Evolutionary conservation across 2,329 filamentous ascomycete genomes (phyloP), one percentile per base, ranked within the genome.

Genomic region (Huntiella abstrusa): DNA sequence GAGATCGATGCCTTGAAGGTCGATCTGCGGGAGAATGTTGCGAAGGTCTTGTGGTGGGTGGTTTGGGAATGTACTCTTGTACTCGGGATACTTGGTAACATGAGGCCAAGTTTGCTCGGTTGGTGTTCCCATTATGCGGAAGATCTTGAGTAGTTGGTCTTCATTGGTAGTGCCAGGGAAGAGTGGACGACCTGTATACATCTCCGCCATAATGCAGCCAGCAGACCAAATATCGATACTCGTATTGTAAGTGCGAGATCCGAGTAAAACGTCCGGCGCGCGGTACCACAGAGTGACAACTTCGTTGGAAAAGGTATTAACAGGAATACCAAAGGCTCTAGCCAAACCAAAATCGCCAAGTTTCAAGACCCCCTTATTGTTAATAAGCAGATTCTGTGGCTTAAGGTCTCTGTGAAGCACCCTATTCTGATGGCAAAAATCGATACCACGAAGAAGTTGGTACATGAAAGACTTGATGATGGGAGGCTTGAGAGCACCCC

Each of bases 381-480:
- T 95, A 63, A 95, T 96, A 52, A 96, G 76, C 17, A 96, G 73
- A 58, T 96, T 96, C 64, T 96, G 88, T 0, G 88, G 88, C 66
- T 96, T 96, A 22, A 96, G 69, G 55, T 96, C 88, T 50, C 91
- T 83, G 62, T 98, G 91, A 13, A 98, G 73, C 32, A 98, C 91
- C 50, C 91, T 75, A 62, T 96, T 96, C 56, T 94, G 84, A 65
- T 98, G 91, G 66, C 91, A 98, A 60, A 96, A 98, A 51, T 91
- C 87, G 57, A 96, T 95, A 47, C 91, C 91, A 57, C 84, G 80
- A 51, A 96, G 76, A 32, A 98, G 75, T 66, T 98, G 91, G 65
- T 88, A 91, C 88, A 96, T 96, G 72, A 96, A 98, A 17, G 85
- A 92, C 67, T 96, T 96, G 73, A 98, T 95, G 47, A 85, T 91